These are phyloP conservation scores for Uronychia binucleata DNA, from an alignment of 73 alveolate genomes.

Conservation along the genomic window DNA sequence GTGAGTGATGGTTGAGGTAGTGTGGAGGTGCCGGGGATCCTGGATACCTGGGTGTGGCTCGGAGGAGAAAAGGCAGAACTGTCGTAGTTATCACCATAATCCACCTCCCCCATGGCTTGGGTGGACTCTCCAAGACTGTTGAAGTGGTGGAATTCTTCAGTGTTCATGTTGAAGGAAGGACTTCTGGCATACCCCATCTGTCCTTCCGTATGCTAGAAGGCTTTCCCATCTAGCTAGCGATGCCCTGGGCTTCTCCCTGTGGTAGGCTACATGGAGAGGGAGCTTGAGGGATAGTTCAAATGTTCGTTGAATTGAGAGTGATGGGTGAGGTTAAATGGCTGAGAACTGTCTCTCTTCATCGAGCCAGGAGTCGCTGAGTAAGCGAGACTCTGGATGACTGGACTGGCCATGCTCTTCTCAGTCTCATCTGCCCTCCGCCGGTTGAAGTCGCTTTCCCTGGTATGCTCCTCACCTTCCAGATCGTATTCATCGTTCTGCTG, in stretches of 20 bases:
- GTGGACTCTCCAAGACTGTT: background rate
- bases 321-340: background rate
- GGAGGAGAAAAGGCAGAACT: background rate
- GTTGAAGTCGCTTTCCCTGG: no score
- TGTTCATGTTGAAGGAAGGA: background rate
- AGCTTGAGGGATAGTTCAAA: background rate
- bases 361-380: slow-evolving; percentile 1
- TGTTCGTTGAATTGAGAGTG: background rate
- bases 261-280: background rate
- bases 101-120: background rate
- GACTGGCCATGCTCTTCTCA: no score
- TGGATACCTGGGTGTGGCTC: no score
- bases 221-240: background rate
- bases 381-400: background rate
- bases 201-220: background rate
- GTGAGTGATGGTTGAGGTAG: no score
- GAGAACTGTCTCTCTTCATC: background rate
- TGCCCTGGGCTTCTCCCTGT: background rate
- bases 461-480: no score
- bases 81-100: background rate
- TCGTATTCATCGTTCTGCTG: no score
- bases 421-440: no score
- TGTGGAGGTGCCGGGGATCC: no score
- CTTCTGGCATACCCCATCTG: background rate
- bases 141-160: background rate